Evolutionary conservation across 2,329 filamentous ascomycete genomes (phyloP).

Genomic region (Harringtonia lauricola): DNA sequence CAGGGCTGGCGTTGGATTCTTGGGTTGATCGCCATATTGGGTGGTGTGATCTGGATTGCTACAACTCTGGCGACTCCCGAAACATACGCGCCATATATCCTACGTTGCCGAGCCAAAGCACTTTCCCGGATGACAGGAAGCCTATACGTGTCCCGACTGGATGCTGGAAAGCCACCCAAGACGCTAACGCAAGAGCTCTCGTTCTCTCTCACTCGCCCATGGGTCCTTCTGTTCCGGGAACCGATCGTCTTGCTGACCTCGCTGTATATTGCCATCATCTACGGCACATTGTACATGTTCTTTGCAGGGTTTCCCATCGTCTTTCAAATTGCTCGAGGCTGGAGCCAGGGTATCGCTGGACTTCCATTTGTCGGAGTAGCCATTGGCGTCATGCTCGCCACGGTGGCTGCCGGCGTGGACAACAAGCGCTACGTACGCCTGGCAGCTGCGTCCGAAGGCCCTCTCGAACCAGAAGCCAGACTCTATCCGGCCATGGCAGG

Average conservation of each 20-base stretch:
- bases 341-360: constrained; percentile 49
- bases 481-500: constrained; percentile 52
- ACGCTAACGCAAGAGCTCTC: constrained; percentile 38
- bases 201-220: constrained; percentile 49
- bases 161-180: constrained; percentile 11
- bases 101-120: constrained; percentile 38
- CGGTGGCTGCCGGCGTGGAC: constrained; percentile 36
- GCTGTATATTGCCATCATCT: constrained; percentile 53
- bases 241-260: constrained; percentile 56
- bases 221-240: constrained; percentile 57
- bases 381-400: constrained; percentile 50
- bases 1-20: constrained; percentile 62
- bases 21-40: constrained; percentile 52
- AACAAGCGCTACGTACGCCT: constrained; percentile 42
- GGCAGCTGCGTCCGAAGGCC: constrained; percentile 29
- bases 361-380: constrained; percentile 57
- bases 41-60: constrained; percentile 45
- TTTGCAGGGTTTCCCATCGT: constrained; percentile 54
- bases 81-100: constrained; percentile 46
- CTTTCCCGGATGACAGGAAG: constrained; percentile 41
- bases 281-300: constrained; percentile 45
- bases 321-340: constrained; percentile 47
- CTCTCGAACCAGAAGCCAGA: constrained; percentile 53
- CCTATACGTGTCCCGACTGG: constrained; percentile 35
- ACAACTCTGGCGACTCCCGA: constrained; percentile 41